A percentile compares a stretch with the other conserved stretches of the same genome.
Conservation (phyloP, 208 protist genomes). For the Wallacemonas sp. region DNA sequence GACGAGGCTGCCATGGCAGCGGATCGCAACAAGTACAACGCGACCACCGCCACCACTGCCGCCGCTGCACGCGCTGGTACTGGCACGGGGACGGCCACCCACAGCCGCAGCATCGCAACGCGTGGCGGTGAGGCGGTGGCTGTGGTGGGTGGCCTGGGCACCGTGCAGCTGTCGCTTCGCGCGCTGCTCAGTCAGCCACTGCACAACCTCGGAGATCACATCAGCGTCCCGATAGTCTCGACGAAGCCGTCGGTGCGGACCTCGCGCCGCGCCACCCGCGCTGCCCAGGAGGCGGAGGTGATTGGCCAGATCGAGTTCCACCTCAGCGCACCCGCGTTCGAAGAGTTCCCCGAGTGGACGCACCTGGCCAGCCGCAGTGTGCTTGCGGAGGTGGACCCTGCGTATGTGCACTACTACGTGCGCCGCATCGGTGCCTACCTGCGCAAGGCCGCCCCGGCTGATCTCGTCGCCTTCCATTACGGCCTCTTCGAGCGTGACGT, state of each 20-base stretch:
- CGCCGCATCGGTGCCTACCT: conserved; percentile 62
- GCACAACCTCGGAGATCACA: conserved; percentile 51
- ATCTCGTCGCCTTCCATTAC: conserved; percentile 69
- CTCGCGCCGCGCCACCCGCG: too few species aligned
- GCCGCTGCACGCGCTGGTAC: not conserved
- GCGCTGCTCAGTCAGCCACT: conserved; percentile 59
- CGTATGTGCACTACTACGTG: conserved; percentile 72
- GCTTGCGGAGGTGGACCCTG: conserved; percentile 32
- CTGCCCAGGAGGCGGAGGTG: conserved; percentile 34
- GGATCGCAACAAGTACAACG: conserved; percentile 1
- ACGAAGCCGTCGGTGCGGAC: not conserved
- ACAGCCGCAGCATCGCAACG: not conserved
- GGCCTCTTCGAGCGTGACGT: conserved; percentile 79
- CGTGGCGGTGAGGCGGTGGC: not conserved
- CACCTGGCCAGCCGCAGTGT: conserved; percentile 38
- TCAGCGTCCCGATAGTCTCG: conserved; percentile 63
- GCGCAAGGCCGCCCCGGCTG: conserved; percentile 34
- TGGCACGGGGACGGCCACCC: not conserved
- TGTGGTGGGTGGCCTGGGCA: conserved; percentile 51
- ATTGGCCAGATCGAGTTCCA: conserved; percentile 62
- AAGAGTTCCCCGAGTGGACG: conserved; percentile 51
- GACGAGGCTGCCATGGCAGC: not conserved
- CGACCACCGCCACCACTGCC: not conserved
- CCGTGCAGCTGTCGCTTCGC: conserved; percentile 63
- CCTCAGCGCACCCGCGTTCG: conserved; percentile 68